Base-by-base conservation (phyloP, 148 eudicot genomes). In the Salicornia ramosissima region DNA sequence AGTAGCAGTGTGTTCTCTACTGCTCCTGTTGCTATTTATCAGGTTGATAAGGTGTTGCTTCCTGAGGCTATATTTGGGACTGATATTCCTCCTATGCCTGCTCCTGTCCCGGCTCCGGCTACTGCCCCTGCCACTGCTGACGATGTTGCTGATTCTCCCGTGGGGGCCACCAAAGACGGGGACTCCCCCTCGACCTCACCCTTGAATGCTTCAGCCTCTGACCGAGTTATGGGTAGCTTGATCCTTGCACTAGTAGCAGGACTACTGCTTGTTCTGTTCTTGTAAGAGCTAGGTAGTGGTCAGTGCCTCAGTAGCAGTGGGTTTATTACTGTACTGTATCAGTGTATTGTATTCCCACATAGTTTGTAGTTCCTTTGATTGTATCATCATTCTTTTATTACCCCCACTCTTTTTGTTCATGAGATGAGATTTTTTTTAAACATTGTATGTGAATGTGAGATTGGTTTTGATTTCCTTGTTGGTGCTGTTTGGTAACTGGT, bases 1-100 rank as follows among this genome's bases (percentile, higher is more conserved):
- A 86, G 84, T 55, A 93, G 98, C 67, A 85, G 88, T 46, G 96
- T 93, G 25, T 74, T 66, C 61, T 72, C 96, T 2, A 84, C 95
- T 50, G 77, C 61, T 10, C 96, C 96, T 2, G 89, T 84, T 40
- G 96, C 92, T 1, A 19, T 93, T 39, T 93, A 90, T 55, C 86
- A 90, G 80, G 78, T 89, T 33, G 81, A 86, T 36, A 85, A 80
- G 65, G 95, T 93, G 39, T 86, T 93, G 9, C 90, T 93, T n/a
- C 98, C 98, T 0, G 92, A 78, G 66, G 89, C 90, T 1, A 90
- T 93, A 64, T 93, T 86, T 21, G 98, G 98, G 24, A 88, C 89
- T 0, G 95, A 93, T 34, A 88, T 93, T 10, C 98, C 98, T 7
- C 98, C 98, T 9, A 77, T 68, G 19, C 83, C 98, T 0, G 92